Percentiles rank a stretch among this genome's conserved stretches.
These are phyloP conservation scores for Suillus paluster DNA, from an alignment of 768 basidiomycete species.

Conservation along the genomic window DNA sequence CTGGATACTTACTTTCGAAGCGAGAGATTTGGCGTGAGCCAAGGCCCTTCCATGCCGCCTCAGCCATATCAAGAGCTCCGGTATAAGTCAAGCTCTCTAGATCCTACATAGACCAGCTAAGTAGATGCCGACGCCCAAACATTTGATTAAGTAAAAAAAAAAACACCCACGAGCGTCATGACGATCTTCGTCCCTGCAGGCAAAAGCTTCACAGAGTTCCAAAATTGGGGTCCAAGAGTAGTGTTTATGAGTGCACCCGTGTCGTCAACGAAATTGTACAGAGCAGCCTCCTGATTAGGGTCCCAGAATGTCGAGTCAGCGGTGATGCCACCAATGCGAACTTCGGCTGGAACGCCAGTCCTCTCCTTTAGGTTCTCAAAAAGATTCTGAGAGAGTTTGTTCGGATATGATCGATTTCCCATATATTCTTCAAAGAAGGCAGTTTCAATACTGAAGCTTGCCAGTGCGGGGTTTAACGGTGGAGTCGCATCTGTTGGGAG, in stretches of 20 bases:
- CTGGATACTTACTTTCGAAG: slow-evolving; percentile 46
- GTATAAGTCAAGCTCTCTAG: slow-evolving; percentile 47
- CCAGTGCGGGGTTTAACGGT: slow-evolving; percentile 47
- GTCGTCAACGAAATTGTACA: slow-evolving; percentile 47
- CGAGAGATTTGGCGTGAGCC: slow-evolving; percentile 40
- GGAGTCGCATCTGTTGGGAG: slow-evolving; percentile 51
- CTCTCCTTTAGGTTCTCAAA: slow-evolving; percentile 50
- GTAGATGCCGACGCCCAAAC: background rate
- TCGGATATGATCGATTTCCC: slow-evolving; percentile 49
- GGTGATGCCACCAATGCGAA: slow-evolving; percentile 58
- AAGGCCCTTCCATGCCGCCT: slow-evolving; percentile 45
- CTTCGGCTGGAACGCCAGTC: slow-evolving; percentile 48
- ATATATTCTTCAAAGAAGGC: slow-evolving; percentile 56
- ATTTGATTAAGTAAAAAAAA: background rate
- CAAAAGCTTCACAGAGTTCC: slow-evolving; percentile 47
- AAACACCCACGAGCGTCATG: slow-evolving; percentile 49
- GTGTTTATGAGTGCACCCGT: slow-evolving; percentile 51
- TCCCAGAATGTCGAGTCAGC: slow-evolving; percentile 59
- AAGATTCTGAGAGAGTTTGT: slow-evolving; percentile 46
- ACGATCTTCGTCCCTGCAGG: slow-evolving; percentile 52
- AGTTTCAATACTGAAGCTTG: slow-evolving; percentile 59
- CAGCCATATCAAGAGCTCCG: slow-evolving; percentile 47
- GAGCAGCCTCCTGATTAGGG: slow-evolving; percentile 35
- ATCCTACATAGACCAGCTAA: slow-evolving; percentile 36
- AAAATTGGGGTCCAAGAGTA: slow-evolving; percentile 55